phyloP scores from a whole-genome alignment of 2,329 filamentous ascomycete genomes.

The Aspergillus aculeatinus region DNA sequence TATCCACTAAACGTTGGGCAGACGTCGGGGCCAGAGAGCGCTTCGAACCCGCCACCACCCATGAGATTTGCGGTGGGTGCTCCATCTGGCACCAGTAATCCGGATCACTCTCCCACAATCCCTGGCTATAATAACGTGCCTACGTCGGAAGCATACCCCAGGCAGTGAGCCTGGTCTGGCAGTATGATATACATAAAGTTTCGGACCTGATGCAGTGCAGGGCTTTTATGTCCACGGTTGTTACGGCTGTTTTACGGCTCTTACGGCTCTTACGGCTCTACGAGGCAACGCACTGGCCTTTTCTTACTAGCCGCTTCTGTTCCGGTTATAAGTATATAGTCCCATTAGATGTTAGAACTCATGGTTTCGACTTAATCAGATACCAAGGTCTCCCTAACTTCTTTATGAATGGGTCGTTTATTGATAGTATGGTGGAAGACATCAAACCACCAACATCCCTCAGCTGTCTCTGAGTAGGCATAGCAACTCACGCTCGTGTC shows the following conservation, averaged over 20 bases:
- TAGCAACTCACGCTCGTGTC: too few species aligned
- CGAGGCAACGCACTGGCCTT: not conserved
- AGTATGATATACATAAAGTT: not conserved
- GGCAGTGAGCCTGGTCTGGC: not conserved
- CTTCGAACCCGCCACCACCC: slow-evolving; percentile 9
- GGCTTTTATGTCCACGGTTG: not conserved
- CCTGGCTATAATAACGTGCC: slow-evolving; percentile 7
- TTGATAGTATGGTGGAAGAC: too few species aligned
- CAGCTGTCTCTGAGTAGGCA: too few species aligned
- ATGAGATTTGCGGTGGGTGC: slow-evolving; percentile 7
- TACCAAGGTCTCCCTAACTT: too few species aligned
- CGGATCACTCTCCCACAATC: slow-evolving; percentile 5
- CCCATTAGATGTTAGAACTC: not conserved
- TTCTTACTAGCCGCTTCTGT: not conserved
- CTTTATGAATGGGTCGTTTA: too few species aligned
- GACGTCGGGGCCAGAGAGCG: slow-evolving; percentile 10
- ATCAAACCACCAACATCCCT: too few species aligned
- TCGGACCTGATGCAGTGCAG: not conserved
- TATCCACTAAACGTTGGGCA: slow-evolving; percentile 10
- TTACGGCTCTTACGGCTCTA: not conserved
- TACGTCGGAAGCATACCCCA: not conserved
- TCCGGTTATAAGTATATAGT: not conserved
- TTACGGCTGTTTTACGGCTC: not conserved
- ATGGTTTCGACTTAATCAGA: too few species aligned
- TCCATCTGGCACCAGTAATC: slow-evolving; percentile 4